phyloP scores from a whole-genome alignment of 768 basidiomycete genomes.

The Leucosporidium scottii region DNA sequence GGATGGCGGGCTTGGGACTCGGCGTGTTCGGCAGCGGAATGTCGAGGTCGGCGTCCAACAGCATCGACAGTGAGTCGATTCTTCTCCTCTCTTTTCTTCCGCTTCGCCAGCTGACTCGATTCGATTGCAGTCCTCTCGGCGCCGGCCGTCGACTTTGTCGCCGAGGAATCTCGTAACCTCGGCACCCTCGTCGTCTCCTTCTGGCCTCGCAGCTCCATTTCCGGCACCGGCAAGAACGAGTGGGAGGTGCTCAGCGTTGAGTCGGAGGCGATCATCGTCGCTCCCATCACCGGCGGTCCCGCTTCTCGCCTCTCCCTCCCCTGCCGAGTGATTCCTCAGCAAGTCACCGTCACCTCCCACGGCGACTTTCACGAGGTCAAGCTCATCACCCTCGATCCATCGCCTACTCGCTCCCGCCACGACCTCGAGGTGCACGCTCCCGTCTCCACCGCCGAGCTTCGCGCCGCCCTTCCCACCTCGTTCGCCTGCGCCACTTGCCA shows the following conservation, averaged over 20 bases:
- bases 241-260: conserved; percentile 38
- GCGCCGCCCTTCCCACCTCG: conserved; percentile 51
- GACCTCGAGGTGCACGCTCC: conserved; percentile 38
- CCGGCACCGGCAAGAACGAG: neutral
- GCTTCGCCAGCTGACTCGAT: neutral
- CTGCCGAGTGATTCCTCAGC: conserved; percentile 52
- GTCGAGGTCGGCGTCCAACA: conserved; percentile 37
- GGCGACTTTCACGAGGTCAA: conserved; percentile 66
- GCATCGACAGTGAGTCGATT: conserved; percentile 26
- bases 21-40: conserved; percentile 7
- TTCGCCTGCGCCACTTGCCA: conserved; percentile 77
- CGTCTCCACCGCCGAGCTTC: conserved; percentile 64
- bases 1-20: conserved; percentile 1
- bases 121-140: conserved; percentile 15
- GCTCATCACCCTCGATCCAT: conserved; percentile 41
- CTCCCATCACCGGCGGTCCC: conserved; percentile 53
- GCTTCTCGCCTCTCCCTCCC: conserved; percentile 50
- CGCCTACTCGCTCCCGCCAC: conserved; percentile 31
- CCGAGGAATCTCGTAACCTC: conserved; percentile 80
- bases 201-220: conserved; percentile 36
- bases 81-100: neutral
- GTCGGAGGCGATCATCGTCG: conserved; percentile 58
- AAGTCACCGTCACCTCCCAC: conserved; percentile 52
- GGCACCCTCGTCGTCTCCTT: conserved; percentile 71
- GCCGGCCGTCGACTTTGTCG: conserved; percentile 51